Conservation (phyloP, 2,329 filamentous ascomycete species). For the Colletotrichum melonis region DNA sequence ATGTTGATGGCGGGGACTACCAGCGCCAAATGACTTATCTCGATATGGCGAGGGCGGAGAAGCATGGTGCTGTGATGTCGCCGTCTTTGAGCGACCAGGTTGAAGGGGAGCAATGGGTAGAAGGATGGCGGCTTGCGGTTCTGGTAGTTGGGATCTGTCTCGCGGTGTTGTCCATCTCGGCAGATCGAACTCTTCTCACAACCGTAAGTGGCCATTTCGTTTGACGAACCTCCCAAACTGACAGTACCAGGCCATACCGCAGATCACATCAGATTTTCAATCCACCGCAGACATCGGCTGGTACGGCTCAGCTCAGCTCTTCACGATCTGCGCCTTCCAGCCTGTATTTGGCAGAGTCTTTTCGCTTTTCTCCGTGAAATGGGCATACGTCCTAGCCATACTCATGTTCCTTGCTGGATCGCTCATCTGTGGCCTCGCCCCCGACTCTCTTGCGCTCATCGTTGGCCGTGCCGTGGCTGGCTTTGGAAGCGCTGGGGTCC, state of each 20-base stretch:
- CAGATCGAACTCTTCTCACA: conserved; percentile 24
- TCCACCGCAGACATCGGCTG: conserved; percentile 56
- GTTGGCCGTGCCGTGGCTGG: conserved; percentile 32
- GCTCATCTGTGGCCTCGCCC: conserved; percentile 28
- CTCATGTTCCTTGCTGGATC: conserved; percentile 25
- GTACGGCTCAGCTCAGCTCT: conserved; percentile 58
- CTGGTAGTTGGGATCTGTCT: conserved; percentile 25
- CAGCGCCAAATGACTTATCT: background rate
- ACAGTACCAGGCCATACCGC: conserved; percentile 49
- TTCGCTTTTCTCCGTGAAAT: conserved; percentile 51
- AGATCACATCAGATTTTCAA: conserved; percentile 52
- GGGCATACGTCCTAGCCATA: conserved; percentile 38
- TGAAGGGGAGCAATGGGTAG: conserved; percentile 2
- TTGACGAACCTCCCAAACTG: background rate
- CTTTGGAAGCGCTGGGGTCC: conserved; percentile 39
- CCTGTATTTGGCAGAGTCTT: conserved; percentile 43
- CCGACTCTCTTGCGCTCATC: conserved; percentile 23
- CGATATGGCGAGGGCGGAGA: background rate
- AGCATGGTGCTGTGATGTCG: background rate
- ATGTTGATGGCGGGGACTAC: conserved; percentile 16
- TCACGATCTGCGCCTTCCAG: conserved; percentile 43
- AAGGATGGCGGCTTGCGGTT: conserved; percentile 24
- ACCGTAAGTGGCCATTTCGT: background rate
- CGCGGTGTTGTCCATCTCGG: conserved; percentile 24
- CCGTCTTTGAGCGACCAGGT: background rate